phyloP scores from a whole-genome alignment of 495 filamentous ascomycete species.

The Jackrogersella minutella region DNA sequence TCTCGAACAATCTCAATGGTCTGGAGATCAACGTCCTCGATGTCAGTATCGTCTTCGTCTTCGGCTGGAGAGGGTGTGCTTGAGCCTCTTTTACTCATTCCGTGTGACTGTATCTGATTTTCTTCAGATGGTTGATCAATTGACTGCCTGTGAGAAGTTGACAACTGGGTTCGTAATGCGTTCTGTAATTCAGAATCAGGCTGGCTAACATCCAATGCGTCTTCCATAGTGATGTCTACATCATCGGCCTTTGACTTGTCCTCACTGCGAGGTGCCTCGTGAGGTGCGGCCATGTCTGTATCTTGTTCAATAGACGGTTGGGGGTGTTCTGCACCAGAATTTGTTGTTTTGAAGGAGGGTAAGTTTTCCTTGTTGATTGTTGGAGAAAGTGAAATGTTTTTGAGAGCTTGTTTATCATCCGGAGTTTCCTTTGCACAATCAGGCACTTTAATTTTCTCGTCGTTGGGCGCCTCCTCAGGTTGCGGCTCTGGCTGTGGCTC shows the following conservation, averaged over 20 bases:
- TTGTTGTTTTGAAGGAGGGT: conserved; percentile 29
- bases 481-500: conserved; percentile 51
- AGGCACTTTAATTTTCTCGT: conserved; percentile 26
- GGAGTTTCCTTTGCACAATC: conserved; percentile 33
- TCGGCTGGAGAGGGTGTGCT: conserved; percentile 44
- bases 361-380: conserved; percentile 16
- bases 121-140: conserved; percentile 33
- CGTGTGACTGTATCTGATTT: conserved; percentile 33
- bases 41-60: conserved; percentile 67
- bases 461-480: conserved; percentile 47
- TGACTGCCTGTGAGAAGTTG: conserved; percentile 23
- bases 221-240: conserved; percentile 49
- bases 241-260: conserved; percentile 39
- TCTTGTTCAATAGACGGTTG: conserved; percentile 42
- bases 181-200: conserved; percentile 45
- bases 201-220: conserved; percentile 48
- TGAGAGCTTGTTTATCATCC: conserved; percentile 31
- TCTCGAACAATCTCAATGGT: conserved; percentile 55
- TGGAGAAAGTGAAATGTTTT: conserved; percentile 38
- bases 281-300: conserved; percentile 29
- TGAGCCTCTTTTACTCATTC: conserved; percentile 42
- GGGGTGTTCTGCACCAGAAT: conserved; percentile 28
- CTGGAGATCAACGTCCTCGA: conserved; percentile 64
- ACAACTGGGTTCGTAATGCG: conserved; percentile 7
- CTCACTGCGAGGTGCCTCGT: conserved; percentile 25